These are phyloP conservation scores for Phoenix roebelenii DNA, from an alignment of 176 grass and related monocot genomes.

Conservation along the genomic window DNA sequence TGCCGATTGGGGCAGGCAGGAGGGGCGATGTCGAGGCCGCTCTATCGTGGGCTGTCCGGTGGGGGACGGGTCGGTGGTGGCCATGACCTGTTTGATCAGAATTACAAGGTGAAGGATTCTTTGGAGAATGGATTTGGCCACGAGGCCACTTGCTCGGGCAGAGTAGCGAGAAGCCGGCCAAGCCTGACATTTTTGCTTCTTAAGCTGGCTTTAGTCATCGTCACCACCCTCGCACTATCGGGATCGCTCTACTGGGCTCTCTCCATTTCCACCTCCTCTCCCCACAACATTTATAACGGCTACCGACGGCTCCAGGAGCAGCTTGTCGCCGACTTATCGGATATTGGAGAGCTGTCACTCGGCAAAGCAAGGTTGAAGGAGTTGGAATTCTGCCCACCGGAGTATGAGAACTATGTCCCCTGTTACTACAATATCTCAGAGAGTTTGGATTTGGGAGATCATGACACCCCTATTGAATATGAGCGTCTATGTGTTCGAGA, in stretches of 20 bases:
- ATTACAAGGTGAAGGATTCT: constrained; percentile 45
- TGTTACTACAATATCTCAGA: constrained; percentile 94
- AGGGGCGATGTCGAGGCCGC: constrained; percentile 60
- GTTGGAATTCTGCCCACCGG: constrained; percentile 46
- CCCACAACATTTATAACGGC: constrained; percentile 27
- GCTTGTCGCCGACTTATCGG: constrained; percentile 65
- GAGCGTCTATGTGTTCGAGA: constrained; percentile 58
- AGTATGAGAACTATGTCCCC: constrained; percentile 72
- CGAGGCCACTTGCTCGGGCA: not conserved
- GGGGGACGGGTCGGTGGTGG: constrained; percentile 15
- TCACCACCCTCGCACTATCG: constrained; percentile 33
- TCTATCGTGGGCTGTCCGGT: constrained; percentile 67
- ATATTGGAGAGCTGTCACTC: constrained; percentile 66
- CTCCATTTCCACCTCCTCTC: constrained; percentile 43
- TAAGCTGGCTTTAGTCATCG: constrained; percentile 46
- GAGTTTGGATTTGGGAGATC: constrained; percentile 62
- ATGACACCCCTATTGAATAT: constrained; percentile 42
- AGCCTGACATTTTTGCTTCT: constrained; percentile 30
- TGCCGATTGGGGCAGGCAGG: not conserved
- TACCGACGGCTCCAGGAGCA: constrained; percentile 86
- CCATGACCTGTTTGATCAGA: constrained; percentile 22
- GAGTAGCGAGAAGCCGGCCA: constrained; percentile 28
- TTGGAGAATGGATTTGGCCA: constrained; percentile 52
- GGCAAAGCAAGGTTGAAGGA: constrained; percentile 62
- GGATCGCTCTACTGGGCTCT: constrained; percentile 64